Evolutionary conservation across 257 asterid species (phyloP).

Genomic region (Paraleonurus japonicus): DNA sequence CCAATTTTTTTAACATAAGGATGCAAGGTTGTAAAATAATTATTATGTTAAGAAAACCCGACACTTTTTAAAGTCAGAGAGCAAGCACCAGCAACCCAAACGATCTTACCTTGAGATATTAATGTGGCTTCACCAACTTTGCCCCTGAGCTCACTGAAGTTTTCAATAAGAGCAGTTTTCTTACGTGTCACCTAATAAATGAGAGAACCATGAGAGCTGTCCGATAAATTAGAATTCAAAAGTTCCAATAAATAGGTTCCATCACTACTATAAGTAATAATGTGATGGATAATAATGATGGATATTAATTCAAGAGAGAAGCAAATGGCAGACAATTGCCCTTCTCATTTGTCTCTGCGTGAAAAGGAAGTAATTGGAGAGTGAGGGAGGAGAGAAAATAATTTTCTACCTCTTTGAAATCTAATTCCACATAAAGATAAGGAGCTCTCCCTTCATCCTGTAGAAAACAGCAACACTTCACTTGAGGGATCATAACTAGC

Average conservation of each 20-base stretch:
- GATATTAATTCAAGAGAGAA: slow-evolving; percentile 9
- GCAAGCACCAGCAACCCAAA: slow-evolving; percentile 20
- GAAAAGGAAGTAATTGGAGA: neutral
- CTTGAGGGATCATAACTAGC: slow-evolving; percentile 3
- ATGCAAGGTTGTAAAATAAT: neutral
- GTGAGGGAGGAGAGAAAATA: neutral
- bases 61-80: slow-evolving; percentile 12
- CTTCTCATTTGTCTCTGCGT: neutral
- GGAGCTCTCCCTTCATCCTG: slow-evolving; percentile 98
- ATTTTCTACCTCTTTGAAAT: slow-evolving; percentile 82
- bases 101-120: slow-evolving; percentile 68
- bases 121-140: slow-evolving; percentile 77
- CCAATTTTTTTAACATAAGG: neutral
- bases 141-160: slow-evolving; percentile 56
- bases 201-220: slow-evolving; percentile 16
- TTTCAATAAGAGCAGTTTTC: slow-evolving; percentile 87
- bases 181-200: slow-evolving; percentile 74
- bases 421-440: slow-evolving; percentile 79
- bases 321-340: neutral
- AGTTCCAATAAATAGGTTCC: neutral
- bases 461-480: slow-evolving; percentile 31
- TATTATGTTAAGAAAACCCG: neutral
- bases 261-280: slow-evolving; percentile 1
- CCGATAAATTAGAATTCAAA: slow-evolving; percentile 4
- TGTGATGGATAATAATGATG: slow-evolving; percentile 3